A percentile compares a stretch with the other conserved stretches of the same genome.
These are phyloP conservation scores for Lycium ferocissimum DNA, from an alignment of 257 asterid genomes.

Conservation along the genomic window DNA sequence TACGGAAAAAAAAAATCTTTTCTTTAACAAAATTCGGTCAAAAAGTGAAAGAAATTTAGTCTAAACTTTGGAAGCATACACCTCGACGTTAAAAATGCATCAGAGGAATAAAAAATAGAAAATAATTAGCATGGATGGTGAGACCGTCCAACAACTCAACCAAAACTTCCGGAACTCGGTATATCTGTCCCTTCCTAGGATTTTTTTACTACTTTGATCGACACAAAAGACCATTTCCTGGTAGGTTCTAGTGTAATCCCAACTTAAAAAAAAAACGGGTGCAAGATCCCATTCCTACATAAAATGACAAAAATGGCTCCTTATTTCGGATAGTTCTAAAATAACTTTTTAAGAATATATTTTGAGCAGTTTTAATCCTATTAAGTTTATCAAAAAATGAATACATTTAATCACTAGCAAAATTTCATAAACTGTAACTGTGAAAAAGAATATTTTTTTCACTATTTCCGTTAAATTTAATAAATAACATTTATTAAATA, in stretches of 20 bases:
- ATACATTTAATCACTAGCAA: background rate
- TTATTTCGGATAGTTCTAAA: background rate
- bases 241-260: constrained; percentile 1
- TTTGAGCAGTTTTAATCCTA: background rate
- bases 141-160: constrained; percentile 23
- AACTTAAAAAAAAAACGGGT: background rate
- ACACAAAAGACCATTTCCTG: background rate
- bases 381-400: background rate
- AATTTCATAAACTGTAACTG: background rate
- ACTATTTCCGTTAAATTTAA: background rate
- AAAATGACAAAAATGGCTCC: background rate
- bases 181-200: background rate
- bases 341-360: background rate
- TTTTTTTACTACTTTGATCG: background rate
- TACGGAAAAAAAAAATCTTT: background rate
- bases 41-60: background rate
- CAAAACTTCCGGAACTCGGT: background rate
- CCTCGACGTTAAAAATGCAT: background rate
- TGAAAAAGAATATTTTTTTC: background rate
- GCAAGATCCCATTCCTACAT: background rate
- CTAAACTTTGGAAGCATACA: background rate
- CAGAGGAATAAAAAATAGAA: background rate
- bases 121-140: background rate
- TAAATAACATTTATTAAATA: background rate
- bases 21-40: background rate